phyloP scores from a whole-genome alignment of 179 eudicot genomes.

The Amaranthus tricolor region DNA sequence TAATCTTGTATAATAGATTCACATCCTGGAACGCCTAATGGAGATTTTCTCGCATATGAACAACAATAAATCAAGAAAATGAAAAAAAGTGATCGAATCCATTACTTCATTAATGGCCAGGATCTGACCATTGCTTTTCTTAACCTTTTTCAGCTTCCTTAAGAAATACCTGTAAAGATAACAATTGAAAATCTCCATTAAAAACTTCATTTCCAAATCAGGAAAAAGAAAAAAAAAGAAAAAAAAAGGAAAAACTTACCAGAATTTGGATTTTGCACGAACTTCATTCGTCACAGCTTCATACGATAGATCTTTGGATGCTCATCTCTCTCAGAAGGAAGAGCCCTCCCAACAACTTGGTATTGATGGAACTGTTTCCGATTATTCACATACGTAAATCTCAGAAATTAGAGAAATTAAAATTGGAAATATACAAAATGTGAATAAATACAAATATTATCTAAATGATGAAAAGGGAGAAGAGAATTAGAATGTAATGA shows the following conservation, averaged over 20 bases:
- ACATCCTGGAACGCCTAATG: too few relatives aligned
- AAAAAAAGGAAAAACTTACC: conserved; percentile 42
- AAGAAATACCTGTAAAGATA: conserved; percentile 57
- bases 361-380: conserved; percentile 70
- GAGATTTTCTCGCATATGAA: not conserved
- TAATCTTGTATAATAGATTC: too few relatives aligned
- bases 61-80: not conserved
- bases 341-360: conserved; percentile 86
- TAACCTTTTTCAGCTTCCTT: conserved; percentile 92
- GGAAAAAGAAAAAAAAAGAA: not conserved
- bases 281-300: conserved; percentile 94
- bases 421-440: not conserved
- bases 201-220: not conserved
- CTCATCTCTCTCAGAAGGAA: conserved; percentile 65
- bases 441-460: not conserved
- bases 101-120: conserved; percentile 82
- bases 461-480: too few relatives aligned
- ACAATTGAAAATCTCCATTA: not conserved
- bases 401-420: not conserved
- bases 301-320: conserved; percentile 85
- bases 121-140: conserved; percentile 82
- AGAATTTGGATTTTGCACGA: conserved; percentile 88
- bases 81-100: too few relatives aligned
- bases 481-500: not conserved
- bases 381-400: not conserved